phyloP scores from a whole-genome alignment of 2,329 filamentous ascomycete genomes.

The Sporothrix brasiliensis region DNA sequence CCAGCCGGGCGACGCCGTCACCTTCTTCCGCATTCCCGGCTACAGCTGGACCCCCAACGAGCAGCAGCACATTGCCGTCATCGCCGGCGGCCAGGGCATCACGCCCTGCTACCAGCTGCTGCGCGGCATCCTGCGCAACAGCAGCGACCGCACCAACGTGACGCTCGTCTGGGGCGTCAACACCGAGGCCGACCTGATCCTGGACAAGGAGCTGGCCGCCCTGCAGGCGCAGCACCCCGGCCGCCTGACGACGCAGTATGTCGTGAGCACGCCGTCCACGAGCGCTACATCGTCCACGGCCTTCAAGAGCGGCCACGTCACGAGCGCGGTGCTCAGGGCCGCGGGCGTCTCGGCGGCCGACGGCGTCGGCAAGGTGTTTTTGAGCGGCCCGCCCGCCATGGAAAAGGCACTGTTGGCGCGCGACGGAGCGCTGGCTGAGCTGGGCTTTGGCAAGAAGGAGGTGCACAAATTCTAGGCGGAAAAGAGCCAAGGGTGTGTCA shows the following conservation, averaged over 20 bases:
- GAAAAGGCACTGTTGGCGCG: constrained; percentile 58
- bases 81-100: constrained; percentile 73
- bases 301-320: constrained; percentile 60
- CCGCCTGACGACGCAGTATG: constrained; percentile 61
- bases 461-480: constrained; percentile 56
- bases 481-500: background rate
- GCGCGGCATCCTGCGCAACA: constrained; percentile 63
- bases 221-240: constrained; percentile 55
- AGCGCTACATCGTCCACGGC: constrained; percentile 33
- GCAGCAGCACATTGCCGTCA: constrained; percentile 59
- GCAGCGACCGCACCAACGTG: constrained; percentile 63
- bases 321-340: constrained; percentile 57
- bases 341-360: constrained; percentile 44
- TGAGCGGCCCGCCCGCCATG: constrained; percentile 71
- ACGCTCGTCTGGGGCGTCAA: constrained; percentile 70
- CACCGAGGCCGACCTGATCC: constrained; percentile 62
- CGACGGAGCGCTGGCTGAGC: constrained; percentile 56
- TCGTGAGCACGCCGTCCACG: constrained; percentile 54
- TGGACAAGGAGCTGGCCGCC: constrained; percentile 58
- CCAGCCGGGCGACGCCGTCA: constrained; percentile 62
- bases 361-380: constrained; percentile 59
- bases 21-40: constrained; percentile 59
- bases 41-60: constrained; percentile 58
- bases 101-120: constrained; percentile 70
- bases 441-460: constrained; percentile 62